Conservation (phyloP, 257 asterid genomes). For the Ehretia macrophylla region DNA sequence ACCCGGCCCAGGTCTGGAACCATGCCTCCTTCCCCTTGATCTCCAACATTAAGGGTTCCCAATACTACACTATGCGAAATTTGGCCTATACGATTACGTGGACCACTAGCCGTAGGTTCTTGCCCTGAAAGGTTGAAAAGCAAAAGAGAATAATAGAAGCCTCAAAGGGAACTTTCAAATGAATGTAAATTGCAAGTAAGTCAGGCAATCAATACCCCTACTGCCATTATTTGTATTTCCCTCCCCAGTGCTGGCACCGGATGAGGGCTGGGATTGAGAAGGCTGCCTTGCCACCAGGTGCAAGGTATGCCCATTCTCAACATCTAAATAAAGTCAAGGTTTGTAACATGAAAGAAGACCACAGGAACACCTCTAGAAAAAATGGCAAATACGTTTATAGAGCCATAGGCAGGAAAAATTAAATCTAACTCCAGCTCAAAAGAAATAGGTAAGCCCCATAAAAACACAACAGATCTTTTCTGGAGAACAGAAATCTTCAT, state of each 20-base stretch:
- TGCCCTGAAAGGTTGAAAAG: constrained; percentile 40
- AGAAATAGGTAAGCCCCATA: neutral
- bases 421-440: neutral
- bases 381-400: neutral
- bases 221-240: constrained; percentile 42
- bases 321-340: constrained; percentile 59
- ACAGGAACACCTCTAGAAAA: neutral
- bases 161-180: neutral
- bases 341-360: neutral
- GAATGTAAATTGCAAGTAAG: constrained; percentile 6
- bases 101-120: constrained; percentile 56
- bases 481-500: neutral
- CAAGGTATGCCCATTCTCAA: constrained; percentile 87
- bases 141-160: neutral
- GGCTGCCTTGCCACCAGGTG: constrained; percentile 87
- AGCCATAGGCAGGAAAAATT: neutral
- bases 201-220: constrained; percentile 40
- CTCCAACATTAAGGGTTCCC: constrained; percentile 86
- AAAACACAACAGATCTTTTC: neutral
- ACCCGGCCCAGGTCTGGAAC: constrained; percentile 81
- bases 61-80: constrained; percentile 78
- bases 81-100: constrained; percentile 64
- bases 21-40: constrained; percentile 56
- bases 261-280: constrained; percentile 44
- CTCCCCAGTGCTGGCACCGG: constrained; percentile 45